Evolutionary conservation across 1,284 basidiomycete genomes (phyloP).

Genomic region (Moniliophthora roreri): DNA sequence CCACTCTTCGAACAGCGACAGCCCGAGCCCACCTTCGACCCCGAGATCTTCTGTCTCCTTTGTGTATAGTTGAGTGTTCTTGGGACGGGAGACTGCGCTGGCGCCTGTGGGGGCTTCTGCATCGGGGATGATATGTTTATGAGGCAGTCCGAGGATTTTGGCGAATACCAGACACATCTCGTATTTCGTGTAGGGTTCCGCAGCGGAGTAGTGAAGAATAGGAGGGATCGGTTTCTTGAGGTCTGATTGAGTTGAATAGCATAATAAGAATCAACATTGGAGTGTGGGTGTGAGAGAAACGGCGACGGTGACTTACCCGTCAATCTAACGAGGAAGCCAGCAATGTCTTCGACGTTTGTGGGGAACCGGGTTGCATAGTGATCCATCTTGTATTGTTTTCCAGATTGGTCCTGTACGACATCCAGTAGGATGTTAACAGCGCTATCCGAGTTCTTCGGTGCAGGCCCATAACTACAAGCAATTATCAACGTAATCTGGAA

Average conservation of each 20-base stretch:
- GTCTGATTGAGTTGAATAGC: conserved; percentile 22
- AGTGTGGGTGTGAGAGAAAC: neutral
- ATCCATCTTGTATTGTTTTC: conserved; percentile 83
- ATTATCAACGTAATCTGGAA: neutral
- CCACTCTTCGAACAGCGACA: conserved; percentile 75
- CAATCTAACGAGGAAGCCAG: conserved; percentile 69
- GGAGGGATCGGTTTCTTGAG: conserved; percentile 48
- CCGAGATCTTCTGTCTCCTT: conserved; percentile 64
- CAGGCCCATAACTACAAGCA: conserved; percentile 69
- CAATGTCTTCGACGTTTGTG: conserved; percentile 77
- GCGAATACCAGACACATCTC: conserved; percentile 80
- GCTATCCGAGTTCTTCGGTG: conserved; percentile 72
- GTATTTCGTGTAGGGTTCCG: conserved; percentile 82
- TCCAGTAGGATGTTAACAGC: conserved; percentile 82
- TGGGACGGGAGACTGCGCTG: conserved; percentile 67
- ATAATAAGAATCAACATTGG: neutral
- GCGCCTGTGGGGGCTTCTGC: conserved; percentile 57
- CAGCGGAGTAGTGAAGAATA: conserved; percentile 75
- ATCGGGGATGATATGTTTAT: conserved; percentile 68
- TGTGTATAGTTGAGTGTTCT: conserved; percentile 70
- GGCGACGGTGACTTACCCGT: conserved; percentile 47
- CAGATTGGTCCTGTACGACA: conserved; percentile 74
- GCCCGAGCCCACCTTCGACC: conserved; percentile 55
- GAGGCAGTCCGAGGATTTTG: conserved; percentile 61
- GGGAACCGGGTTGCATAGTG: conserved; percentile 83